phyloP scores from a whole-genome alignment of 2,329 filamentous ascomycete genomes.

The Magnaporthiopsis poae region DNA sequence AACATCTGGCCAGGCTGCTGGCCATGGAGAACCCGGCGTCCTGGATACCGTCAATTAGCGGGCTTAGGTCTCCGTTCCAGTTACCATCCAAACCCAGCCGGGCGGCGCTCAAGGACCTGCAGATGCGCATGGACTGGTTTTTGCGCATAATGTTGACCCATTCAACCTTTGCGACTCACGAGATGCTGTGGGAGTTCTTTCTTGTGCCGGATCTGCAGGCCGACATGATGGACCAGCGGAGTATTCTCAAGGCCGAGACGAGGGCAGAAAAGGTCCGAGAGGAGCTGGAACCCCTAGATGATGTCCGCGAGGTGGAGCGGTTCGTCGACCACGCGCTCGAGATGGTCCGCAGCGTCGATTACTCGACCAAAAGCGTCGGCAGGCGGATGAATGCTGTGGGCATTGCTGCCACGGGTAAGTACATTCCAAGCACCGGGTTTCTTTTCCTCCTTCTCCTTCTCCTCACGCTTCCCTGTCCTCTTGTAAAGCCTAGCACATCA shows the following conservation, averaged over 20 bases:
- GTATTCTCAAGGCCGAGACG: constrained; percentile 73
- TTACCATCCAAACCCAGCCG: constrained; percentile 86
- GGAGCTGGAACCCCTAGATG: constrained; percentile 75
- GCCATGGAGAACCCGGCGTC: constrained; percentile 86
- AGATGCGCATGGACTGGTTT: constrained; percentile 77
- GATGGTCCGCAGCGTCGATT: constrained; percentile 74
- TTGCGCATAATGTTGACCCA: constrained; percentile 77
- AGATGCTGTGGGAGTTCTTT: constrained; percentile 98
- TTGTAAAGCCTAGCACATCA: too few species aligned
- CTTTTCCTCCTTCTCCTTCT: constrained; percentile 11
- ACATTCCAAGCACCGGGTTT: constrained; percentile 46
- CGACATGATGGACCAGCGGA: constrained; percentile 81
- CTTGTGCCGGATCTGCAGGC: constrained; percentile 87
- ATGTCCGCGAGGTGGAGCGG: constrained; percentile 80
- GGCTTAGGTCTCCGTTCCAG: constrained; percentile 79
- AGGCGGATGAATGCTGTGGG: constrained; percentile 67
- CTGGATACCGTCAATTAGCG: constrained; percentile 74
- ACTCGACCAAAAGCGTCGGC: constrained; percentile 71
- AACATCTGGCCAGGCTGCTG: constrained; percentile 75
- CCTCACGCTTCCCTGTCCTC: too few species aligned
- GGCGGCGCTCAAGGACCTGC: constrained; percentile 76
- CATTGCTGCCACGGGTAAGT: constrained; percentile 49
- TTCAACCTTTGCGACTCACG: constrained; percentile 87
- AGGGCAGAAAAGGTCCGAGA: constrained; percentile 77
- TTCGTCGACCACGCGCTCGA: constrained; percentile 87